phyloP scores from a whole-genome alignment of 768 basidiomycete species.

The Amanita brunnescens region DNA sequence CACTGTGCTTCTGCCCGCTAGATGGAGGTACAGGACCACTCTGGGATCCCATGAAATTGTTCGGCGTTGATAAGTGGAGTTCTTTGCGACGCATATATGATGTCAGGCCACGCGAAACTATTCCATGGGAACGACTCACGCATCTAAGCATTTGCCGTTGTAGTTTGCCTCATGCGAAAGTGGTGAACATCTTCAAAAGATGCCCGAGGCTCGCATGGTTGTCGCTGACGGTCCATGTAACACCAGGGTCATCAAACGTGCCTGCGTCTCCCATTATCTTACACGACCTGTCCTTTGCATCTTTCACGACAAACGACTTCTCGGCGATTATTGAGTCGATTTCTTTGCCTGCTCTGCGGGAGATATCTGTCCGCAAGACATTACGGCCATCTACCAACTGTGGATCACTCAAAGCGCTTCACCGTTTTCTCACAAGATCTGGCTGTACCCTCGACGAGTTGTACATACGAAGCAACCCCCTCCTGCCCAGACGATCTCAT shows the following conservation, averaged over 20 bases:
- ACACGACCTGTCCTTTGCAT: not conserved
- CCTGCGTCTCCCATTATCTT: not conserved
- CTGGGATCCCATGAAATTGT: not conserved
- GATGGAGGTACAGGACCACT: no score
- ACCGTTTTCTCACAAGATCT: not conserved
- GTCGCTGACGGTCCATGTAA: not conserved
- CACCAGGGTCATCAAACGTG: not conserved
- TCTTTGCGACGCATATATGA: not conserved
- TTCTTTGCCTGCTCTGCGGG: not conserved
- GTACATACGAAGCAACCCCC: not conserved
- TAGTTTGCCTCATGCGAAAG: not conserved
- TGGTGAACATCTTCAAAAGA: not conserved
- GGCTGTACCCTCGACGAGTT: not conserved
- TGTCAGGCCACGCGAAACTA: not conserved
- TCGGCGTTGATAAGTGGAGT: not conserved
- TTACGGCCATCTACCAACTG: no score
- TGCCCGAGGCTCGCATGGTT: not conserved
- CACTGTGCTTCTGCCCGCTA: no score
- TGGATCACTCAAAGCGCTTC: not conserved
- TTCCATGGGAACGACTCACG: not conserved
- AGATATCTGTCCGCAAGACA: not conserved
- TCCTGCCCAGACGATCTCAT: not conserved
- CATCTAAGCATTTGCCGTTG: not conserved
- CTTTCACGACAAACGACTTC: not conserved
- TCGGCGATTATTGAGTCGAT: not conserved